Percentiles rank a stretch among this genome's conserved stretches.
These are phyloP conservation scores for Aspergillus caelatus DNA, from an alignment of 2,329 filamentous ascomycete genomes.

Conservation along the genomic window DNA sequence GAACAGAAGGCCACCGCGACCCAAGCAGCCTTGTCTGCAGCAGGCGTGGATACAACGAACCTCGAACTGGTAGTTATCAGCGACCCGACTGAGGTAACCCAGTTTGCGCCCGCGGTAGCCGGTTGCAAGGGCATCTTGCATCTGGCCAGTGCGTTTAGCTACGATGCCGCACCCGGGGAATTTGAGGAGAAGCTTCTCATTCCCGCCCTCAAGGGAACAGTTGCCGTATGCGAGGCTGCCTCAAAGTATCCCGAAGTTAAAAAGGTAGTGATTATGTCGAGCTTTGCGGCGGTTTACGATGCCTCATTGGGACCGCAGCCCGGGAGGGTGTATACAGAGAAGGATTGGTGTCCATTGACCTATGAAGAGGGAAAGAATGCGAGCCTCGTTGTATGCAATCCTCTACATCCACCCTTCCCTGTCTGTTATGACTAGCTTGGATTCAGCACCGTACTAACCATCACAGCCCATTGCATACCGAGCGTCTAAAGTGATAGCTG, in stretches of 20 bases:
- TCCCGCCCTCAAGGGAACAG: slow-evolving; percentile 32
- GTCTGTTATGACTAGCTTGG: not conserved
- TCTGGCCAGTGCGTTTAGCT: slow-evolving; percentile 34
- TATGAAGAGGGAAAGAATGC: slow-evolving; percentile 29
- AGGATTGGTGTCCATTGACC: slow-evolving; percentile 26
- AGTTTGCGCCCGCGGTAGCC: slow-evolving; percentile 9
- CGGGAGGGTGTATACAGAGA: slow-evolving; percentile 24
- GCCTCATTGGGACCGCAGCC: slow-evolving; percentile 22
- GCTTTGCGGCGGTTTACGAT: slow-evolving; percentile 30
- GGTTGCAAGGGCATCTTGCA: slow-evolving; percentile 27
- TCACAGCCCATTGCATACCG: slow-evolving; percentile 27
- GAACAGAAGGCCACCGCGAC: slow-evolving; percentile 18
- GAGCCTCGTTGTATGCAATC: slow-evolving; percentile 18
- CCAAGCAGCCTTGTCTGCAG: slow-evolving; percentile 7
- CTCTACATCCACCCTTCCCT: not conserved
- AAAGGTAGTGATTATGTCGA: slow-evolving; percentile 30
- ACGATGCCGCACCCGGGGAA: slow-evolving; percentile 25
- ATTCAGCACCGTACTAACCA: not conserved
- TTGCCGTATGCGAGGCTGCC: slow-evolving; percentile 30
- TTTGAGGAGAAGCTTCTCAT: slow-evolving; percentile 34
- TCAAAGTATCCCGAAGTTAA: slow-evolving; percentile 17
- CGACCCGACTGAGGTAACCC: slow-evolving; percentile 19
- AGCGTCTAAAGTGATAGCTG: slow-evolving; percentile 29
- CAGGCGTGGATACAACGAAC: slow-evolving; percentile 10
- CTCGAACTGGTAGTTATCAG: slow-evolving; percentile 20